Conservation (phyloP, 345 rosid species). For the Moricandia arvensis region DNA sequence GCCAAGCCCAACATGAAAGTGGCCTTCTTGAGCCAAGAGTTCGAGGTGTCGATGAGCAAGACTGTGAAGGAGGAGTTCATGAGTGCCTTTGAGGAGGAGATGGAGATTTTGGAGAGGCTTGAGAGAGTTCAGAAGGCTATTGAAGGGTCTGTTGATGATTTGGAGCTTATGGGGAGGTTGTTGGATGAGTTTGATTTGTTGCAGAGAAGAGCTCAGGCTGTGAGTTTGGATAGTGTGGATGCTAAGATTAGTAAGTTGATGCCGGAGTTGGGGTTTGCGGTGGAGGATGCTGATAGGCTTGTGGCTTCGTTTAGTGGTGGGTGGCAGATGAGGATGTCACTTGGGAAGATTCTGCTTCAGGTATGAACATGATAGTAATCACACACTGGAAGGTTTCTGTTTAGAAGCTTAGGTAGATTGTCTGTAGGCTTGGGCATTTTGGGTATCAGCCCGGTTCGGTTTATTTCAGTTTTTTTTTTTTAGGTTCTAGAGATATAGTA, state of each 20-base stretch:
- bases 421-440: background rate
- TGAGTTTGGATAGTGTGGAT: slow-evolving; percentile 65
- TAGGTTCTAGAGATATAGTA: background rate
- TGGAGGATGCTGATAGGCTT: slow-evolving; percentile 77
- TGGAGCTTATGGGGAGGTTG: slow-evolving; percentile 89
- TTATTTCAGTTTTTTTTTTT: background rate
- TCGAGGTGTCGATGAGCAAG: slow-evolving; percentile 78
- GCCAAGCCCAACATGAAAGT: slow-evolving; percentile 68
- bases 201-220: slow-evolving; percentile 76
- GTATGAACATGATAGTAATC: slow-evolving; percentile 35
- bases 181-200: slow-evolving; percentile 84
- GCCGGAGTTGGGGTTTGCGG: slow-evolving; percentile 73
- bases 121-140: slow-evolving; percentile 77
- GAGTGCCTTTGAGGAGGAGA: slow-evolving; percentile 77
- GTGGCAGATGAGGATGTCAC: slow-evolving; percentile 99
- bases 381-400: background rate
- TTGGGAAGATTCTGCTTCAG: slow-evolving; percentile 94
- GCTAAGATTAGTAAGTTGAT: slow-evolving; percentile 76
- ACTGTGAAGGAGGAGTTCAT: slow-evolving; percentile 87
- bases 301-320: slow-evolving; percentile 93
- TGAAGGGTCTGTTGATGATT: slow-evolving; percentile 68
- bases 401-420: background rate
- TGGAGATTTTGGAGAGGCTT: slow-evolving; percentile 58
- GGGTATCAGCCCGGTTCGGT: background rate
- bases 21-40: slow-evolving; percentile 80